phyloP scores from a whole-genome alignment of 768 basidiomycete species.

The Phylloporus scabripes region DNA sequence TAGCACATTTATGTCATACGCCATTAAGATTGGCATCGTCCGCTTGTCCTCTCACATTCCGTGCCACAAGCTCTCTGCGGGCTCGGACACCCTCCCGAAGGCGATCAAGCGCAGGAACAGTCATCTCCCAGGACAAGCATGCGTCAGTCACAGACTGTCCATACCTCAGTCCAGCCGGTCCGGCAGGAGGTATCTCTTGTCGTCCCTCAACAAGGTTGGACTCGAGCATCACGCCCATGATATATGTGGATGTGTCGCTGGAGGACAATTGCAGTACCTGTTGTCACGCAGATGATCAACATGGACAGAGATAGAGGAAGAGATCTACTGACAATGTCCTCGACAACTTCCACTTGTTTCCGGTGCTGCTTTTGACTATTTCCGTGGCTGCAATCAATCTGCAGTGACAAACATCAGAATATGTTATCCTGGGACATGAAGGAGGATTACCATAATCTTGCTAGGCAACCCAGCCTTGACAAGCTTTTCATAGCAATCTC shows the following conservation, averaged over 20 bases:
- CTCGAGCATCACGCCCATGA: conserved; percentile 96
- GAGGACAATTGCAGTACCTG: conserved; percentile 71
- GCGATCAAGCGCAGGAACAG: conserved; percentile 73
- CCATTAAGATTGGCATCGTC: conserved; percentile 14
- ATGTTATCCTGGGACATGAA: background rate
- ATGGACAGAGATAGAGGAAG: background rate
- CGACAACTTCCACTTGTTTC: conserved; percentile 84
- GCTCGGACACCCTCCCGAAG: conserved; percentile 85
- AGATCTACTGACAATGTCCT: conserved; percentile 65
- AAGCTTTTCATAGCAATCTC: conserved; percentile 68
- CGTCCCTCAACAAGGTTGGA: conserved; percentile 85
- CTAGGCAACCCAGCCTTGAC: conserved; percentile 70
- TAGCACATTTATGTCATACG: conserved; percentile 7
- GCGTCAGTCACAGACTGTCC: conserved; percentile 88
- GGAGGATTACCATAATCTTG: conserved; percentile 74
- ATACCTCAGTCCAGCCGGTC: conserved; percentile 68
- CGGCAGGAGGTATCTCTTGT: conserved; percentile 73
- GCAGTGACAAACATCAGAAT: conserved; percentile 2
- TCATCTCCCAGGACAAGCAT: conserved; percentile 87
- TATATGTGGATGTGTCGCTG: conserved; percentile 61
- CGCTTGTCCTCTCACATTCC: conserved; percentile 16
- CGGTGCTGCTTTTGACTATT: conserved; percentile 90
- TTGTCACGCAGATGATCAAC: conserved; percentile 11
- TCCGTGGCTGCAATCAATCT: conserved; percentile 97
- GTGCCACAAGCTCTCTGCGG: conserved; percentile 50